phyloP scores from a whole-genome alignment of 2,329 filamentous ascomycete species.

The Neopestalotiopsis rosae region DNA sequence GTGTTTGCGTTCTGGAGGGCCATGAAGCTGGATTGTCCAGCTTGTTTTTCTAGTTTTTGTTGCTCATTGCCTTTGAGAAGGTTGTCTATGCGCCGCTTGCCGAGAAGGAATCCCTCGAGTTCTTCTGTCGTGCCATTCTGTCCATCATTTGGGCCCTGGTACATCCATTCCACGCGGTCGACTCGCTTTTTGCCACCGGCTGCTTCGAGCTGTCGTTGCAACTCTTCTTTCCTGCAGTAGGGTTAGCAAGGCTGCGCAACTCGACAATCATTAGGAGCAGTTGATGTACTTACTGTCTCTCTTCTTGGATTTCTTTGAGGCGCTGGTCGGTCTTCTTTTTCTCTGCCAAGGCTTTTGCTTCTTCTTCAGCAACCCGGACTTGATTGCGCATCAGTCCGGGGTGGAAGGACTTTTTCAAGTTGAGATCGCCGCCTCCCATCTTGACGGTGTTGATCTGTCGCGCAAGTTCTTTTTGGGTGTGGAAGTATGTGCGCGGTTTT shows the following conservation, averaged over 20 bases:
- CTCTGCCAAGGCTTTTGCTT: slow-evolving; percentile 91
- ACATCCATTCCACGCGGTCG: slow-evolving; percentile 98
- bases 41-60: slow-evolving; percentile 80
- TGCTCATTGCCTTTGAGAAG: slow-evolving; percentile 79
- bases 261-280: neutral
- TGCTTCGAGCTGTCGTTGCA: slow-evolving; percentile 87
- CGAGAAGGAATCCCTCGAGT: slow-evolving; percentile 90
- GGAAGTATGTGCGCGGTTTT: too few relatives aligned
- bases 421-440: slow-evolving; percentile 91
- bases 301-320: slow-evolving; percentile 91
- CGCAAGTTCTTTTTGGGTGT: too few relatives aligned
- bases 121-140: slow-evolving; percentile 82
- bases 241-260: neutral
- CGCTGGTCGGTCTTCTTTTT: slow-evolving; percentile 92
- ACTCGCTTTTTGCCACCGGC: slow-evolving; percentile 81
- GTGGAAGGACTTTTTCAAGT: slow-evolving; percentile 95
- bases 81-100: slow-evolving; percentile 89
- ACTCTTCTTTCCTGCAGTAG: slow-evolving; percentile 63
- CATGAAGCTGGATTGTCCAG: slow-evolving; percentile 64
- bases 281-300: slow-evolving; percentile 69
- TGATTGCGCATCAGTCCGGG: slow-evolving; percentile 91
- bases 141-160: slow-evolving; percentile 82
- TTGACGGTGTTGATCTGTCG: slow-evolving; percentile 41
- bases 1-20: slow-evolving; percentile 73
- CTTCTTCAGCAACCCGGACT: slow-evolving; percentile 86